Conservation (phyloP, 768 basidiomycete genomes). For the Mrakia frigida region DNA sequence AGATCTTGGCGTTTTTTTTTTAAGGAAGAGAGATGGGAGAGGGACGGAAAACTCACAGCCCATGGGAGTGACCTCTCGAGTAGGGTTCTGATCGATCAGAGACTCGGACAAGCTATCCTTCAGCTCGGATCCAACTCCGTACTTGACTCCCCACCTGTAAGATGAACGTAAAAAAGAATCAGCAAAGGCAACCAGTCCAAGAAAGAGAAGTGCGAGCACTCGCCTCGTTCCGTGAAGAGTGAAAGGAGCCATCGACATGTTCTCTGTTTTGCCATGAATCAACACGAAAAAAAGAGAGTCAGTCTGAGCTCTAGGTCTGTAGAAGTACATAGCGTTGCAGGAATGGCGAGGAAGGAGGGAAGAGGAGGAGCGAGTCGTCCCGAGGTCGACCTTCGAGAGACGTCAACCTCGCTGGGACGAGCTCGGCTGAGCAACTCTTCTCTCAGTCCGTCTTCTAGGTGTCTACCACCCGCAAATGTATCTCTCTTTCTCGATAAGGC, state of each 20-base stretch:
- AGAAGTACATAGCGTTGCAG: too few species aligned
- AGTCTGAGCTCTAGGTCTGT: not conserved
- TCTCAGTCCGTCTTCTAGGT: too few species aligned
- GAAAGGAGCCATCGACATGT: slow-evolving; percentile 43
- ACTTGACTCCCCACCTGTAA: slow-evolving; percentile 43
- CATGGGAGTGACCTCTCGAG: slow-evolving; percentile 16
- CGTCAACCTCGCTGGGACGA: not conserved
- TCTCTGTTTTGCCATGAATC: slow-evolving; percentile 35
- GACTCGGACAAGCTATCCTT: slow-evolving; percentile 46
- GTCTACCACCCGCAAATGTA: too few species aligned
- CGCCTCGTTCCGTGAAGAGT: slow-evolving; percentile 39
- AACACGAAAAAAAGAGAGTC: not conserved
- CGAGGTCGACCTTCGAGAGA: too few species aligned
- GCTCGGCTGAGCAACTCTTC: not conserved
- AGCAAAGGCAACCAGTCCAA: not conserved
- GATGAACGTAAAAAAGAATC: not conserved
- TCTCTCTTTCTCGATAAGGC: too few species aligned
- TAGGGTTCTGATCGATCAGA: slow-evolving; percentile 45
- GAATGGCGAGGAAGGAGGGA: too few species aligned
- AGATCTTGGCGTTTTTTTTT: too few species aligned
- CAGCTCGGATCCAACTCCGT: slow-evolving; percentile 47
- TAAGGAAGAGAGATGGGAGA: not conserved
- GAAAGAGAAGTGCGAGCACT: slow-evolving; percentile 15
- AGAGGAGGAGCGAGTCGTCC: too few species aligned
- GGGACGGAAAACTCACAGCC: not conserved